These are phyloP conservation scores for Delitschia confertaspora DNA, from an alignment of 495 filamentous ascomycete species.

Conservation along the genomic window DNA sequence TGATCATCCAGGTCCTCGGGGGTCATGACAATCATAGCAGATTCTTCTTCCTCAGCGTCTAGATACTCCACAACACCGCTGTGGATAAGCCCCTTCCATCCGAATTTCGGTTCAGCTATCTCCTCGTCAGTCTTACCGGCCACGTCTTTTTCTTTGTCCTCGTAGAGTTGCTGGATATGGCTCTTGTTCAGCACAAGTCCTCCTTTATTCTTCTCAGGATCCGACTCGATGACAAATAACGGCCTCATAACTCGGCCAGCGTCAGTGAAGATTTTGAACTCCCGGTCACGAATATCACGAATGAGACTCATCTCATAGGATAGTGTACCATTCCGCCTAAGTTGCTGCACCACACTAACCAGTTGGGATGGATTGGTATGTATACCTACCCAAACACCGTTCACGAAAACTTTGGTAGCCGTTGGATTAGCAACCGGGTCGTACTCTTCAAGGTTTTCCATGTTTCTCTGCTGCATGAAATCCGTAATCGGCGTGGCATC, in stretches of 20 bases:
- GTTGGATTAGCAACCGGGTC: conserved; percentile 80
- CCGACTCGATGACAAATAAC: conserved; percentile 79
- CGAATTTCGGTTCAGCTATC: conserved; percentile 40
- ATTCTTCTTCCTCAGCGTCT: conserved; percentile 97
- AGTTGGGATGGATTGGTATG: conserved; percentile 76
- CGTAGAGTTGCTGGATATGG: conserved; percentile 60
- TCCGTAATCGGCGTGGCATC: conserved; percentile 82
- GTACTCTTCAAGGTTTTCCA: conserved; percentile 95
- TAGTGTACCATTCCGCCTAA: conserved; percentile 69
- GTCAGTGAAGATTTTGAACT: conserved; percentile 98
- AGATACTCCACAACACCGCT: conserved; percentile 86
- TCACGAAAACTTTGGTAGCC: conserved; percentile 95
- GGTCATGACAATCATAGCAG: conserved; percentile 97
- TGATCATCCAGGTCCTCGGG: conserved; percentile 77
- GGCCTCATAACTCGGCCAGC: conserved; percentile 90
- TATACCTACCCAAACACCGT: conserved; percentile 93
- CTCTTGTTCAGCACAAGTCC: conserved; percentile 74
- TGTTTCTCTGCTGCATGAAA: conserved; percentile 87
- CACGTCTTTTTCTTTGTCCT: conserved; percentile 49
- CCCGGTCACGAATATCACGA: conserved; percentile 87
- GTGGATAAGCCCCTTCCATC: conserved; percentile 76
- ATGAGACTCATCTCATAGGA: conserved; percentile 86
- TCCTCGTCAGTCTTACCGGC: conserved; percentile 30
- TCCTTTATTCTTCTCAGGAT: conserved; percentile 61
- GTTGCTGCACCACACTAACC: conserved; percentile 62